phyloP scores from a whole-genome alignment of 2,329 filamentous ascomycete species.

The Epichloe baconii region DNA sequence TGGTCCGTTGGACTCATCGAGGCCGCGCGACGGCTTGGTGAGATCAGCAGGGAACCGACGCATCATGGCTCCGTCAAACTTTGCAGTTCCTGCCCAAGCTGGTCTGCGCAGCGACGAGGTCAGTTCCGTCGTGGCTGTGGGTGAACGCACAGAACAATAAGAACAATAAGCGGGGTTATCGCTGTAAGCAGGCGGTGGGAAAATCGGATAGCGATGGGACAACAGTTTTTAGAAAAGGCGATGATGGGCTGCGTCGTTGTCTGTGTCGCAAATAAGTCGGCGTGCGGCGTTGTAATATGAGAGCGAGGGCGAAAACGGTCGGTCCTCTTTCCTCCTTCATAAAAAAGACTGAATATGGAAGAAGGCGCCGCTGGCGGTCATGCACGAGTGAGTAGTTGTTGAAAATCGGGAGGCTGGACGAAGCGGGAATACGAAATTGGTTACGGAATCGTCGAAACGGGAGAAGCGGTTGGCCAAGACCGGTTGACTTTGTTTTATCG shows the following conservation, averaged over 20 bases:
- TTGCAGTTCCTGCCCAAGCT: background rate
- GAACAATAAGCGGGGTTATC: background rate
- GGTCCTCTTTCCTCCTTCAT: too few relatives aligned
- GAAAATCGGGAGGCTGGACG: background rate
- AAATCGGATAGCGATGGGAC: too few relatives aligned
- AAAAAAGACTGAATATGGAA: background rate
- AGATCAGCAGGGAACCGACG: conserved; percentile 28
- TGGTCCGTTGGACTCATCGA: conserved; percentile 21
- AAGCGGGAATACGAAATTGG: background rate
- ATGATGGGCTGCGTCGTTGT: too few relatives aligned
- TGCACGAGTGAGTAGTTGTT: background rate
- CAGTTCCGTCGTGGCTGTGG: background rate
- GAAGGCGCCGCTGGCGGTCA: background rate
- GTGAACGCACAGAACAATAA: background rate
- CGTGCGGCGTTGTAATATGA: too few relatives aligned
- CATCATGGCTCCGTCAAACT: conserved; percentile 20
- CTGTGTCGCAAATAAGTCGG: too few relatives aligned
- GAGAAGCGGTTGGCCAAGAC: background rate
- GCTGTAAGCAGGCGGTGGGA: background rate
- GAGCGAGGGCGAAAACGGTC: too few relatives aligned
- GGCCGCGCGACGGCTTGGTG: conserved; percentile 27
- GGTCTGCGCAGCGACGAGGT: background rate
- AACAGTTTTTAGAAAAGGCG: too few relatives aligned
- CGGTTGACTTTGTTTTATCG: too few relatives aligned
- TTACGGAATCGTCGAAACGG: background rate